Evolutionary conservation across 306 rosid genomes (phyloP).

Genomic region (Castanopsis chinensis): DNA sequence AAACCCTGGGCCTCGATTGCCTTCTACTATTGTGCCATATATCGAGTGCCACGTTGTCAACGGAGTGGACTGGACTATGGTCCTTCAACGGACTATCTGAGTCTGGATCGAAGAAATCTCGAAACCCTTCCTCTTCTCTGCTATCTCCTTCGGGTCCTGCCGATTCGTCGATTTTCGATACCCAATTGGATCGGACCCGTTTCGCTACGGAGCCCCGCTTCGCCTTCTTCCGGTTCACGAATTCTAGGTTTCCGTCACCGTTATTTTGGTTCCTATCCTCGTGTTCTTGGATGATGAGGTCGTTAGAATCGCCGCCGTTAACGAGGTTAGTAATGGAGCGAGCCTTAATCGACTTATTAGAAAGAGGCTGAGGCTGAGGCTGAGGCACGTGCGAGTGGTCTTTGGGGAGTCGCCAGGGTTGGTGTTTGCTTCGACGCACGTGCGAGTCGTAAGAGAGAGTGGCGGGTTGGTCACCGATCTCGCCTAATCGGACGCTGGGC

Average conservation of each 20-base stretch:
- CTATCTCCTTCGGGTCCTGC: slow-evolving; percentile 45
- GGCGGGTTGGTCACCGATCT: slow-evolving; percentile 64
- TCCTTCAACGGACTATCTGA: slow-evolving; percentile 76
- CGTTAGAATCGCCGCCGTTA: slow-evolving; percentile 40
- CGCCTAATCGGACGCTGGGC: slow-evolving; percentile 74
- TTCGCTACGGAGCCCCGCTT: slow-evolving; percentile 54
- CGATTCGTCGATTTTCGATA: slow-evolving; percentile 54
- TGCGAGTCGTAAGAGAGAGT: slow-evolving; percentile 36
- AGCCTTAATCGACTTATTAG: slow-evolving; percentile 37
- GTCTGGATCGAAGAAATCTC: slow-evolving; percentile 72
- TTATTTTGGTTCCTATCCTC: slow-evolving; percentile 34
- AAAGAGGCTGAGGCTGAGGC: too few species aligned
- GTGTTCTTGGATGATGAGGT: background rate
- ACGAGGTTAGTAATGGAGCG: slow-evolving; percentile 46
- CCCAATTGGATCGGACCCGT: slow-evolving; percentile 52
- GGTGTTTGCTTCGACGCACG: slow-evolving; percentile 36
- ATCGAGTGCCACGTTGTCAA: slow-evolving; percentile 56
- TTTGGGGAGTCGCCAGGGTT: slow-evolving; percentile 45
- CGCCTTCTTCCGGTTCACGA: slow-evolving; percentile 40
- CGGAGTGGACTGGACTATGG: slow-evolving; percentile 59
- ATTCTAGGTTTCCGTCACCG: slow-evolving; percentile 35
- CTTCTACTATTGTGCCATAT: slow-evolving; percentile 36
- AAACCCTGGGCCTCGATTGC: slow-evolving; percentile 34
- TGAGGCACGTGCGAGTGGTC: slow-evolving; percentile 14
- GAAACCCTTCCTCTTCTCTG: slow-evolving; percentile 68